Conservation (phyloP, 306 rosid genomes). For the Urtica urens region DNA sequence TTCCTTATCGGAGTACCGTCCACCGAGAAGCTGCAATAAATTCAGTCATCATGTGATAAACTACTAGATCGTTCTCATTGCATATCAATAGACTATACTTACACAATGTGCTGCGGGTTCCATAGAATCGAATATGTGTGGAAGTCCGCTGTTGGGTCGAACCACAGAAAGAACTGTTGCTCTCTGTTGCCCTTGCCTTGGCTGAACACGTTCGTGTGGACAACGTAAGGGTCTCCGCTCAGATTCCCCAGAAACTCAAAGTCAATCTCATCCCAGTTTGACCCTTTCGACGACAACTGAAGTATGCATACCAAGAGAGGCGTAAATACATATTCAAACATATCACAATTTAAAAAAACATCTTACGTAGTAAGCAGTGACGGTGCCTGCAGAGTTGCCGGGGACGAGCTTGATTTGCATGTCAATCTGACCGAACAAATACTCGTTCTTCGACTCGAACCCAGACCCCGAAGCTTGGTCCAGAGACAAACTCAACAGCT, state of each 20-base stretch:
- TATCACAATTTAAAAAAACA: background rate
- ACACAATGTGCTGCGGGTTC: slow-evolving; percentile 48
- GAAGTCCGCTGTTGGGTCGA: slow-evolving; percentile 65
- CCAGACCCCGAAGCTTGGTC: slow-evolving; percentile 65
- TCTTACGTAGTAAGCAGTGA: slow-evolving; percentile 60
- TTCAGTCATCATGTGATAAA: background rate
- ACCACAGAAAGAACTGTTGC: slow-evolving; percentile 71
- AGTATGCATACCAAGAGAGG: background rate
- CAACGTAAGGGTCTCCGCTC: slow-evolving; percentile 60
- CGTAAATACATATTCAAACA: background rate
- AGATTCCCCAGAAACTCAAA: slow-evolving; percentile 58
- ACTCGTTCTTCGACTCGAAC: slow-evolving; percentile 49
- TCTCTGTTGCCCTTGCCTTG: slow-evolving; percentile 69
- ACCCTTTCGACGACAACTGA: slow-evolving; percentile 50
- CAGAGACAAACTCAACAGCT: slow-evolving; percentile 42
- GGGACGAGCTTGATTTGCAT: slow-evolving; percentile 76
- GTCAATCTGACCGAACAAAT: slow-evolving; percentile 49
- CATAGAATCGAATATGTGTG: slow-evolving; percentile 60
- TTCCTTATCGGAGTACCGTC: slow-evolving; percentile 4
- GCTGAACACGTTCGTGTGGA: slow-evolving; percentile 58
- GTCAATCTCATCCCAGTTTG: slow-evolving; percentile 71
- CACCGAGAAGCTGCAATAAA: background rate
- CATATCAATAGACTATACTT: slow-evolving; percentile 11
- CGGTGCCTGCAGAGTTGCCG: slow-evolving; percentile 74
- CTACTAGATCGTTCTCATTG: background rate